Percentiles rank a stretch among this genome's conserved stretches.
Conservation (phyloP, 805 yeast species). For the Cyberlindnera lachancei region DNA sequence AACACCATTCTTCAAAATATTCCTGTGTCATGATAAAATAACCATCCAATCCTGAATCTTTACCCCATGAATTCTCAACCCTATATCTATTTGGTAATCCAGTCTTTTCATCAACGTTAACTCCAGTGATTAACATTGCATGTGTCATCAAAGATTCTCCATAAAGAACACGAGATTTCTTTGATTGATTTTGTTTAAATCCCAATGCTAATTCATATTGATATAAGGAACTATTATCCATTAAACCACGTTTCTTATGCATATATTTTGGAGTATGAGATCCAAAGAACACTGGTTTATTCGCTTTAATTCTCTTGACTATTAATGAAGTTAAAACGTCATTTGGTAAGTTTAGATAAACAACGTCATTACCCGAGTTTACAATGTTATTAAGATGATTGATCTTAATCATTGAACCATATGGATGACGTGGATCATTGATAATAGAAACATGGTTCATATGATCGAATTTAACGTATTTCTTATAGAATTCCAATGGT, state of each 20-base stretch:
- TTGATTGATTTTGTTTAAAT: slow-evolving; percentile 42
- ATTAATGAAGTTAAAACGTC: slow-evolving; percentile 52
- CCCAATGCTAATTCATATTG: slow-evolving; percentile 51
- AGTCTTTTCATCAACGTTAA: slow-evolving; percentile 56
- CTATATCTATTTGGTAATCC: slow-evolving; percentile 61
- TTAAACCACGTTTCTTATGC: slow-evolving; percentile 54
- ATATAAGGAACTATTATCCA: slow-evolving; percentile 67
- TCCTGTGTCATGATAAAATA: slow-evolving; percentile 65
- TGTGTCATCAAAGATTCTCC: slow-evolving; percentile 80
- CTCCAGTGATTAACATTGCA: slow-evolving; percentile 83
- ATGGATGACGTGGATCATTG: slow-evolving; percentile 76
- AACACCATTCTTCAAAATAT: slow-evolving; percentile 68
- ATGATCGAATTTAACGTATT: slow-evolving; percentile 45
- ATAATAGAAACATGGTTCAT: slow-evolving; percentile 55
- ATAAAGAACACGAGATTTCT: slow-evolving; percentile 63
- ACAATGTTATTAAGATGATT: slow-evolving; percentile 74
- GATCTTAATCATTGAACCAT: slow-evolving; percentile 55
- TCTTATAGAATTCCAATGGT: slow-evolving; percentile 55
- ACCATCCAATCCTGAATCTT: slow-evolving; percentile 59
- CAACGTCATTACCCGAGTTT: slow-evolving; percentile 59
- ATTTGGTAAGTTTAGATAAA: slow-evolving; percentile 62
- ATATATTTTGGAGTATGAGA: slow-evolving; percentile 80
- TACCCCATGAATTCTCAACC: slow-evolving; percentile 77
- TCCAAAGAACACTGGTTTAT: slow-evolving; percentile 83
- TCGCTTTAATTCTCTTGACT: slow-evolving; percentile 57